These are phyloP conservation scores for Sclerotinia spermophila DNA, from an alignment of 2,329 filamentous ascomycete genomes.

Conservation along the genomic window DNA sequence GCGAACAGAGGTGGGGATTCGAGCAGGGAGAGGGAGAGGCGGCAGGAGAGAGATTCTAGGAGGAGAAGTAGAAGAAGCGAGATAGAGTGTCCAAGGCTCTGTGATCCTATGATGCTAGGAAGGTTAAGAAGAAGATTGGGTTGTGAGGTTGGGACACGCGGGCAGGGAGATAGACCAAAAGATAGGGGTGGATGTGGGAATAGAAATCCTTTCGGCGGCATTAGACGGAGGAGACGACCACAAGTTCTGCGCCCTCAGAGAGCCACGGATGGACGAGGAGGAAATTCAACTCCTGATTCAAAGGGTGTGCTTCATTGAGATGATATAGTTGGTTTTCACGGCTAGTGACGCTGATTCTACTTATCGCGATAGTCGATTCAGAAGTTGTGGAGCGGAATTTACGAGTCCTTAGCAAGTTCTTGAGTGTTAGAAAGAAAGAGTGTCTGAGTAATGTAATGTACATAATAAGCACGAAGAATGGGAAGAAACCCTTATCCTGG, in stretches of 20 bases:
- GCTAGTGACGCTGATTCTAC: not conserved
- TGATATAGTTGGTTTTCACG: not conserved
- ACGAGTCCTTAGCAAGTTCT: not conserved
- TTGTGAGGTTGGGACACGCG: not conserved
- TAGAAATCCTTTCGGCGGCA: not conserved
- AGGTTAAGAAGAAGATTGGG: not conserved
- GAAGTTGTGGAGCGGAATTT: not conserved
- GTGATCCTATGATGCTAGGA: not conserved
- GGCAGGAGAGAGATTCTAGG: not conserved
- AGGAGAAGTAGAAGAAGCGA: not conserved
- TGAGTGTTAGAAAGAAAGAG: not conserved
- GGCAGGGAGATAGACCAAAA: not conserved
- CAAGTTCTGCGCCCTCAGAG: not conserved
- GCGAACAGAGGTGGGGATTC: not conserved
- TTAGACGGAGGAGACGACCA: not conserved
- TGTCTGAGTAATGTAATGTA: not conserved
- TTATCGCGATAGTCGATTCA: not conserved
- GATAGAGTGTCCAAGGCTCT: not conserved
- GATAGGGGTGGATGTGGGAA: not conserved
- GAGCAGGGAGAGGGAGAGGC: not conserved
- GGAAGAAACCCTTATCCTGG: not conserved
- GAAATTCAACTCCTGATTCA: not conserved
- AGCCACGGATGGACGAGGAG: not conserved
- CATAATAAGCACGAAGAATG: not conserved
- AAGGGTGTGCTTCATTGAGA: not conserved